Evolutionary conservation across 306 rosid genomes (phyloP).

Genomic region (Cucurbita maxima): DNA sequence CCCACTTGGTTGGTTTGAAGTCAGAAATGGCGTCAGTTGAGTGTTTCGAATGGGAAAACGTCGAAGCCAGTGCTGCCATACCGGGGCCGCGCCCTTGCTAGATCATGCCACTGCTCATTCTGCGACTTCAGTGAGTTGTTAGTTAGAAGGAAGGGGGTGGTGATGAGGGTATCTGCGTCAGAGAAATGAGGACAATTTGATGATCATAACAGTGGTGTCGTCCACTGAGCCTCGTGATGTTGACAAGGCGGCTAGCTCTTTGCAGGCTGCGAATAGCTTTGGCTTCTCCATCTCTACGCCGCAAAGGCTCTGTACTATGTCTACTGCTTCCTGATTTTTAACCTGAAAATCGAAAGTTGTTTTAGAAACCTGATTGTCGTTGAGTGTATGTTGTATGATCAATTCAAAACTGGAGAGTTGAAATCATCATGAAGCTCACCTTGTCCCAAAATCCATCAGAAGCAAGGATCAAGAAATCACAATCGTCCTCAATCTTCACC

Average conservation of each 20-base stretch:
- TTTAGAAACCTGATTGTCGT: too few relatives aligned
- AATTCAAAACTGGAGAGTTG: neutral
- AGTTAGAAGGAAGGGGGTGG: neutral
- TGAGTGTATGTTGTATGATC: neutral
- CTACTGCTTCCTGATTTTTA: slow-evolving; percentile 35
- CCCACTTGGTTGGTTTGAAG: too few relatives aligned
- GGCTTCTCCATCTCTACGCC: slow-evolving; percentile 18
- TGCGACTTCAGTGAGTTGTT: too few relatives aligned
- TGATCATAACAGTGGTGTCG: slow-evolving; percentile 34
- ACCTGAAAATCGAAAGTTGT: slow-evolving; percentile 11
- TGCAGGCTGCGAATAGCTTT: slow-evolving; percentile 24
- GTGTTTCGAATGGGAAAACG: too few relatives aligned
- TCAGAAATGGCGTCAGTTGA: too few relatives aligned
- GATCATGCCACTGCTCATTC: too few relatives aligned
- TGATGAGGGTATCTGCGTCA: neutral
- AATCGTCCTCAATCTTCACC: slow-evolving; percentile 15
- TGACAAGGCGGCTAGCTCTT: slow-evolving; percentile 26
- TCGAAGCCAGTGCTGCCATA: too few relatives aligned
- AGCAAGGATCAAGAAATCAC: slow-evolving; percentile 38
- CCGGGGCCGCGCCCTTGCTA: too few relatives aligned
- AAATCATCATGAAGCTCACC: slow-evolving; percentile 5
- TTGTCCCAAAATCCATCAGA: slow-evolving; percentile 51
- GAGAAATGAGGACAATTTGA: slow-evolving; percentile 15
- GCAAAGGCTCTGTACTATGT: slow-evolving; percentile 25
- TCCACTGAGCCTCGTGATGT: slow-evolving; percentile 28